Evolutionary conservation across 495 filamentous ascomycete genomes (phyloP).

Genomic region (Cercophora sp.): DNA sequence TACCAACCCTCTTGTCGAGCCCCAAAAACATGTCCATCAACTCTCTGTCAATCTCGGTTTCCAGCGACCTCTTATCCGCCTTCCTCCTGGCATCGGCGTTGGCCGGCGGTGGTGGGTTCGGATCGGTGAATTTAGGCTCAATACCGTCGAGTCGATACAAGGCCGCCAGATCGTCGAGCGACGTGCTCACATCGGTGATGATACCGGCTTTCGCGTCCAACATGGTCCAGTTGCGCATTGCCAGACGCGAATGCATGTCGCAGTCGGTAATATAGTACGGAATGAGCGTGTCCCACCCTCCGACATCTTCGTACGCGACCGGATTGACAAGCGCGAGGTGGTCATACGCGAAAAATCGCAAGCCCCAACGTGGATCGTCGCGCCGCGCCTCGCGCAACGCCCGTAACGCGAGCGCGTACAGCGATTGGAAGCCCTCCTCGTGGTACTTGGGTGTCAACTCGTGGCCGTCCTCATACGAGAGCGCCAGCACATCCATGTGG

Average conservation of each 20-base stretch:
- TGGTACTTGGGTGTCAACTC: constrained; percentile 31
- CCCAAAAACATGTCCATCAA: neutral
- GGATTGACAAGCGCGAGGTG: constrained; percentile 56
- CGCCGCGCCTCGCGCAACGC: constrained; percentile 32
- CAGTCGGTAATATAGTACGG: constrained; percentile 60
- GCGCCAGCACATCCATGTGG: constrained; percentile 53
- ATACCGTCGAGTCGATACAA: constrained; percentile 43
- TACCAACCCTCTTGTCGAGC: neutral
- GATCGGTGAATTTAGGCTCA: constrained; percentile 34
- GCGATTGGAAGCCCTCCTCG: constrained; percentile 34
- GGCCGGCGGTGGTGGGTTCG: constrained; percentile 31
- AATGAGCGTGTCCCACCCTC: constrained; percentile 58
- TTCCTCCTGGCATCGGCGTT: constrained; percentile 19
- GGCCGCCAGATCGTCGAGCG: constrained; percentile 42
- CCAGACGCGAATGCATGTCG: constrained; percentile 54
- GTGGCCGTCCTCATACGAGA: constrained; percentile 48
- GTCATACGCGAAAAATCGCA: constrained; percentile 57
- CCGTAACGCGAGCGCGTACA: constrained; percentile 47
- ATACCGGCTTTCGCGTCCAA: constrained; percentile 43
- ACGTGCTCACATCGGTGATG: constrained; percentile 50
- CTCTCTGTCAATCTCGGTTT: neutral
- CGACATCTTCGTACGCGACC: constrained; percentile 47
- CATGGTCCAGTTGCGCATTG: constrained; percentile 49
- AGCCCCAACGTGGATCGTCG: constrained; percentile 41
- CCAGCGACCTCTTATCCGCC: no score